These are phyloP conservation scores for Theobroma grandiflorum DNA, from an alignment of 441 rosid species.

Conservation along the genomic window DNA sequence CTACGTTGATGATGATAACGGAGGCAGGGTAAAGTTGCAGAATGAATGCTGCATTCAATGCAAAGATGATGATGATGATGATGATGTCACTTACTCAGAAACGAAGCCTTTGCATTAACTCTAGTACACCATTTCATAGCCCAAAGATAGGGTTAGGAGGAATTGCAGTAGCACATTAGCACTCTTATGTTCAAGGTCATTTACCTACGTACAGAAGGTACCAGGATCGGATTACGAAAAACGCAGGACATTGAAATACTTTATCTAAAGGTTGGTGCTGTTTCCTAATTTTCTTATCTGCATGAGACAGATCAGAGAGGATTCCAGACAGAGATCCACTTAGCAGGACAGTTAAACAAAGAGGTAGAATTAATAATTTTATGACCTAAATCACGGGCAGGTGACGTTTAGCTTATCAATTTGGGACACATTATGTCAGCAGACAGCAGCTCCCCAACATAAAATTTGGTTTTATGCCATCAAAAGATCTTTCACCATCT, in stretches of 20 bases:
- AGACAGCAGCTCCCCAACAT: conserved; percentile 10
- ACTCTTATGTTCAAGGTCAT: not conserved
- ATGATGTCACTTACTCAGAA: not conserved
- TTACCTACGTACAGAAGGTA: not conserved
- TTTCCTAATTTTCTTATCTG: conserved; percentile 50
- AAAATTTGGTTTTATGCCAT: not conserved
- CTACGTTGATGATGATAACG: not conserved
- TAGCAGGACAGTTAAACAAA: conserved; percentile 14
- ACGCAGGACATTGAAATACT: not conserved
- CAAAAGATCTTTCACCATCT: not conserved
- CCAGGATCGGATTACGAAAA: not conserved
- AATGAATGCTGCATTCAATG: conserved; percentile 9
- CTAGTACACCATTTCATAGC: not conserved
- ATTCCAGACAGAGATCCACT: conserved; percentile 44
- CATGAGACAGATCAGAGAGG: conserved; percentile 34
- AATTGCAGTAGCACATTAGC: not conserved
- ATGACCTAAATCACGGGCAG: conserved; percentile 9
- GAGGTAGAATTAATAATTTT: not conserved
- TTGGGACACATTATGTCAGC: conserved; percentile 10
- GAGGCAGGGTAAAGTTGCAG: not conserved
- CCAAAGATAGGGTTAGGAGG: not conserved
- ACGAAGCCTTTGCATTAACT: not conserved
- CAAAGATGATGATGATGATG: not conserved
- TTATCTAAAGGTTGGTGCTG: conserved; percentile 32
- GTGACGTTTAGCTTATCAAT: conserved; percentile 25